Base-by-base conservation (phyloP, 441 rosid species). In the Croton laevigatus region DNA sequence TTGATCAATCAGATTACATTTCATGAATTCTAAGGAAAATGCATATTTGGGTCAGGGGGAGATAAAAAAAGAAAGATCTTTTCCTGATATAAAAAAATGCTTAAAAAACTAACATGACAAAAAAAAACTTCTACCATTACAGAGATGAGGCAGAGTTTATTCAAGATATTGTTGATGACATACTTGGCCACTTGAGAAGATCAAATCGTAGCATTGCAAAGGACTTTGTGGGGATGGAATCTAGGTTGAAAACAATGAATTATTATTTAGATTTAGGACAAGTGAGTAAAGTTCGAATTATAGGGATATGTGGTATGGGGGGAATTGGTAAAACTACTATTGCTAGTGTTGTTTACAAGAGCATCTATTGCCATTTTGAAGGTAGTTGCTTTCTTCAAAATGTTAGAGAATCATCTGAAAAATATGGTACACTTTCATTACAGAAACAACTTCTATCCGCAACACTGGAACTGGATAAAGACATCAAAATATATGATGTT, bases 401-500 rank as follows among this genome's bases (percentile, higher is more conserved):
- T 19, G 58, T 53, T 20, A 20, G 14, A 6, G 58, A 53, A 11
- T 17, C 7, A 1, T 53, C 58, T 17, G 58, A 17, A 53, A 53
- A 53, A 53, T 10, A 9, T 3, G 58, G 27, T 17, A 1, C 4
- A 20, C 13, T 55, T 23, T 44, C 54, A 3, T 42, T 68, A 23
- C 71, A 48, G 20, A 22, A 23, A 16, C 51, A 57, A 38, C 52
- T 73, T 40, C 20, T 72, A 11, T 59, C 69, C 46, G 59, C 27
- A 59, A 38, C 36, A 19, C 42, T 46, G 0, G 32, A n/a, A n/a
- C n/a, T 20, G 65, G 54, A 44, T 6, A 57, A 19, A 48, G n/a
- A 65, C 14, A 34, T 46, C 5, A 12, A 2, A 0, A 12, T 65
- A 1, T 27, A 53, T 54, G 57, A 49, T 49, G 12, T 17, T 46